These are phyloP conservation scores for Fusarium sp. DNA, from an alignment of 2,329 filamentous ascomycete genomes.

Conservation along the genomic window DNA sequence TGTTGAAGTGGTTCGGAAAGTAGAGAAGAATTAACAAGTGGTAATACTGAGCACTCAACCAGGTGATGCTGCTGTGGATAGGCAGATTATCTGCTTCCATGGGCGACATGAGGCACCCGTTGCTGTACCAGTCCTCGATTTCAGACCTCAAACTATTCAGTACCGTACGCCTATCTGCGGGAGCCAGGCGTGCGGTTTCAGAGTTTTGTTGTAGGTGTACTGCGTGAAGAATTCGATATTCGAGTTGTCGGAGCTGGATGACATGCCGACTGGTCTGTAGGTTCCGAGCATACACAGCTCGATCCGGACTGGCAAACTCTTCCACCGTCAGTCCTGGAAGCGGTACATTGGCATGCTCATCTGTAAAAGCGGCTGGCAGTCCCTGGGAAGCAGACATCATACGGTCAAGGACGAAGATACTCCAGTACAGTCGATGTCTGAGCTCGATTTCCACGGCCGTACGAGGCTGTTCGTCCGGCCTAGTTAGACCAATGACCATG, in stretches of 20 bases:
- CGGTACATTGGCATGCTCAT: slow-evolving; percentile 53
- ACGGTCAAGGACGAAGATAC: slow-evolving; percentile 56
- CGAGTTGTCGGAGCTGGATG: slow-evolving; percentile 55
- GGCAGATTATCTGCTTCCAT: slow-evolving; percentile 55
- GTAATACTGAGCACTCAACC: slow-evolving; percentile 56
- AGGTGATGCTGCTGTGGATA: slow-evolving; percentile 57
- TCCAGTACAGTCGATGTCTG: slow-evolving; percentile 56
- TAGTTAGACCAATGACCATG: slow-evolving; percentile 51
- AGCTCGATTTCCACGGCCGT: slow-evolving; percentile 45
- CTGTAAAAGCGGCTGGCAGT: slow-evolving; percentile 51
- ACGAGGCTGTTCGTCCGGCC: slow-evolving; percentile 43
- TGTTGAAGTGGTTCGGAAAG: slow-evolving; percentile 54
- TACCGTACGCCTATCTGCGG: slow-evolving; percentile 47
- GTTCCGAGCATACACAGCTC: slow-evolving; percentile 51
- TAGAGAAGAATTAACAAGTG: slow-evolving; percentile 56
- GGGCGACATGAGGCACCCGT: slow-evolving; percentile 55
- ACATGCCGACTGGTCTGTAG: slow-evolving; percentile 58
- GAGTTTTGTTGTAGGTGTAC: slow-evolving; percentile 48
- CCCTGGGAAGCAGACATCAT: slow-evolving; percentile 57
- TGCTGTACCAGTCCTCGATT: slow-evolving; percentile 59
- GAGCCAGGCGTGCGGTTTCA: slow-evolving; percentile 44
- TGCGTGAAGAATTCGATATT: slow-evolving; percentile 52
- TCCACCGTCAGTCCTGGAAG: slow-evolving; percentile 57
- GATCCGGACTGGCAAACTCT: slow-evolving; percentile 54
- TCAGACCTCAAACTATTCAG: slow-evolving; percentile 51